A percentile compares a stretch with the other conserved stretches of the same genome.
These are phyloP conservation scores for Ensete glaucum DNA, from an alignment of 176 grass and related monocot species.

Conservation along the genomic window DNA sequence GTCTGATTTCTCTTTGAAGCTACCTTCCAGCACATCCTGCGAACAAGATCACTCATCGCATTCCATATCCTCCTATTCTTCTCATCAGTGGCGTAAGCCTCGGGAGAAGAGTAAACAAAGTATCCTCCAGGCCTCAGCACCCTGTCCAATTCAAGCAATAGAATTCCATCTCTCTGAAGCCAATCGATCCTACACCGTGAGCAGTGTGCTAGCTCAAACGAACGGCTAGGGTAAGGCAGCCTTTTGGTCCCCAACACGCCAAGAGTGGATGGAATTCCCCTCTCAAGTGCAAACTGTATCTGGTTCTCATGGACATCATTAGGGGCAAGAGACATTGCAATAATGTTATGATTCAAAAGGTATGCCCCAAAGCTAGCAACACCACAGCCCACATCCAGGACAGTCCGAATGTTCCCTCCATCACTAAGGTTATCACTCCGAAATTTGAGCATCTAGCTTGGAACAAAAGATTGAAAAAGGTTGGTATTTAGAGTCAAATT, in stretches of 20 bases:
- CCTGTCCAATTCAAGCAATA: conserved; percentile 65
- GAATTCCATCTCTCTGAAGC: conserved; percentile 77
- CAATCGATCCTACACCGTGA: conserved; percentile 69
- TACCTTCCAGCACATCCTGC: conserved; percentile 63
- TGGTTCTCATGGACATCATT: conserved; percentile 86
- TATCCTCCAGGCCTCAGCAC: conserved; percentile 66
- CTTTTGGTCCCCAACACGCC: conserved; percentile 64
- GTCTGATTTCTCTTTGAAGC: conserved; percentile 68
- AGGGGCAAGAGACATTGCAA: conserved; percentile 64
- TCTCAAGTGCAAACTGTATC: conserved; percentile 79
- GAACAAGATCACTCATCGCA: conserved; percentile 49
- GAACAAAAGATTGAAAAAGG: background rate
- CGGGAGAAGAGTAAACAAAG: conserved; percentile 72
- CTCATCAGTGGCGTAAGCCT: conserved; percentile 57
- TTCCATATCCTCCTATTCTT: conserved; percentile 58
- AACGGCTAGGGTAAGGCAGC: conserved; percentile 55
- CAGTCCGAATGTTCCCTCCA: conserved; percentile 51
- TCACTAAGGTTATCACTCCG: conserved; percentile 50
- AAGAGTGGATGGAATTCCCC: conserved; percentile 57
- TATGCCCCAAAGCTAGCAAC: conserved; percentile 74
- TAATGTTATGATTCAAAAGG: conserved; percentile 44
- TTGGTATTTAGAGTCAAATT: background rate
- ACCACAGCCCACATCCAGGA: conserved; percentile 68
- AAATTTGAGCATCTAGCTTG: conserved; percentile 53
- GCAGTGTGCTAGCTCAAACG: conserved; percentile 63